Conservation (phyloP, 163 green algal species). For the Volvox carteri region DNA sequence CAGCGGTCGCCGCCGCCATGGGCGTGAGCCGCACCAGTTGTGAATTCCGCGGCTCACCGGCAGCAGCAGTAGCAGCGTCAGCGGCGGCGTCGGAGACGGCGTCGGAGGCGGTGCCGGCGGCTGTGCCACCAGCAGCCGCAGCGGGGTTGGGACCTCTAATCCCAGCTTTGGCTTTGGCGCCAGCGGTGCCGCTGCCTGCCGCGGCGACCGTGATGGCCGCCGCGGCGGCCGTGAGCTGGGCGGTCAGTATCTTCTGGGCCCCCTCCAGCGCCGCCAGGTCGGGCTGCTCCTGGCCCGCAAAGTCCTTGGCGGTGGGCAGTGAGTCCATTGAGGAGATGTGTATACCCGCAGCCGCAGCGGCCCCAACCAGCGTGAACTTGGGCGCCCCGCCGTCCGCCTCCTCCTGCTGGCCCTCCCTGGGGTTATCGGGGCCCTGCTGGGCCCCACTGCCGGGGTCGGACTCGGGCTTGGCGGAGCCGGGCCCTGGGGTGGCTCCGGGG, state of each 20-base stretch:
- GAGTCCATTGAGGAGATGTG: background rate
- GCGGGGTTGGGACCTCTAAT: background rate
- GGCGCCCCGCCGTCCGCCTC: no score
- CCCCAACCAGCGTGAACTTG: background rate
- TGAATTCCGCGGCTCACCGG: background rate
- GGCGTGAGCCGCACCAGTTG: background rate
- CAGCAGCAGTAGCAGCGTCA: background rate
- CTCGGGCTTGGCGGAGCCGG: no score
- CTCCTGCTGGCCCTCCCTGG: background rate
- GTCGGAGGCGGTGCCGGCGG: no score
- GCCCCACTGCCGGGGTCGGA: background rate
- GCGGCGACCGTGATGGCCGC: background rate
- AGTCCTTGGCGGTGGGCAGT: constrained; percentile 19
- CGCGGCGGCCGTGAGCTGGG: background rate
- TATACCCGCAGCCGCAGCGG: background rate
- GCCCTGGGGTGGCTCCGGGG: no score
- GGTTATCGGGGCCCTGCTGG: no score
- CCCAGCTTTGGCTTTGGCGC: background rate
- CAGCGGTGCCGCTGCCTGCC: background rate
- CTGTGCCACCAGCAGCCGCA: background rate
- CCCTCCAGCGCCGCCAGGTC: constrained; percentile 50
- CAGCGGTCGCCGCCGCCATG: no score
- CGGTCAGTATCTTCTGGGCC: background rate
- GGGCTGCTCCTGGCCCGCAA: constrained; percentile 27
- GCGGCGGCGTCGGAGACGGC: no score